Evolutionary conservation across 805 yeast genomes (phyloP).

Genomic region (Wickerhamiella cacticola): DNA sequence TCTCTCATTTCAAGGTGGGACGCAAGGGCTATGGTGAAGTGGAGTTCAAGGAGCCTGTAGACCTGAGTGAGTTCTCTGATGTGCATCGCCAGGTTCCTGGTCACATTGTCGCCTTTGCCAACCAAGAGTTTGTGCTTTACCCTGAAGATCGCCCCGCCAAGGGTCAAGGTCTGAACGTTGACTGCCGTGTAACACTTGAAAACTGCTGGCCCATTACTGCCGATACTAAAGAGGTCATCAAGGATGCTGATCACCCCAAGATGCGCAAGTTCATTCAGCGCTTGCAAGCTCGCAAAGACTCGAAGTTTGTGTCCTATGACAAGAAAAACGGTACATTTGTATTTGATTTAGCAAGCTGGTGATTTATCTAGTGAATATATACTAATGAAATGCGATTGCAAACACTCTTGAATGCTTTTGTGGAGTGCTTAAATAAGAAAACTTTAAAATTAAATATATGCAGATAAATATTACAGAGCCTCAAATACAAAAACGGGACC

Average conservation of each 20-base stretch:
- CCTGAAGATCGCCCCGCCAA: constrained; percentile 59
- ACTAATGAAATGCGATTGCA: too few relatives aligned
- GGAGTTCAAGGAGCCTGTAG: constrained; percentile 71
- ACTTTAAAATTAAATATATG: too few relatives aligned
- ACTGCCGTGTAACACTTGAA: constrained; percentile 59
- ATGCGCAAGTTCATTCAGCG: constrained; percentile 47
- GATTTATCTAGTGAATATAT: too few relatives aligned
- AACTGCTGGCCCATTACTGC: constrained; percentile 71
- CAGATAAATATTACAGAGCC: too few relatives aligned
- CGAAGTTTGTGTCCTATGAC: constrained; percentile 65
- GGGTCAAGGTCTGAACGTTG: constrained; percentile 78
- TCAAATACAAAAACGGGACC: neutral
- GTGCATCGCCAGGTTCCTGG: constrained; percentile 51
- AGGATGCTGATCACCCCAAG: constrained; percentile 71
- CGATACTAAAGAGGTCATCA: constrained; percentile 58
- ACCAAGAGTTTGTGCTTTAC: constrained; percentile 53
- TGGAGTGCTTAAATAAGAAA: too few relatives aligned
- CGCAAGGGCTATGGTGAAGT: constrained; percentile 66
- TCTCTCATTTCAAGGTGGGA: constrained; percentile 62
- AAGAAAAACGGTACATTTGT: constrained; percentile 43
- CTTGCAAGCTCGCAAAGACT: constrained; percentile 41
- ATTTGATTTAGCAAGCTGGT: constrained; percentile 19
- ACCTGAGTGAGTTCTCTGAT: constrained; percentile 54
- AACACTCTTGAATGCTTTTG: too few relatives aligned
- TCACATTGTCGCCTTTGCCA: constrained; percentile 46